Conservation (phyloP, 2,329 filamentous ascomycete genomes). For the Teratosphaeria destructans region DNA sequence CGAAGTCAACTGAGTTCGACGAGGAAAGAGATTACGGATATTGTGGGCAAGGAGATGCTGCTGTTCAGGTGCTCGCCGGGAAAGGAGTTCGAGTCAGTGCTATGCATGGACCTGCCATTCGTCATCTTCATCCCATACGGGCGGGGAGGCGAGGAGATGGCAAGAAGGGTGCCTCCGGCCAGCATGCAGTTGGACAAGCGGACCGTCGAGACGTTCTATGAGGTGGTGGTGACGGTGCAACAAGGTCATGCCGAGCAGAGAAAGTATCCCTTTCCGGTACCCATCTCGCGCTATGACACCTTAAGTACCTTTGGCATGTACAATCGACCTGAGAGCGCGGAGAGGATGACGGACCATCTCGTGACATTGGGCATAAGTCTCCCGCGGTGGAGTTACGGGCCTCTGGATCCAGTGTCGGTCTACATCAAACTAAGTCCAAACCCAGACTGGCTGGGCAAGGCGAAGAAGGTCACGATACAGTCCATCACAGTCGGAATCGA, state of each 20-base stretch:
- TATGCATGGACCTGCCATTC: slow-evolving; percentile 95
- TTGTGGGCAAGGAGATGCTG: slow-evolving; percentile 91
- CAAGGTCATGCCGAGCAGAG: slow-evolving; percentile 79
- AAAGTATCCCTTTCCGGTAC: slow-evolving; percentile 84
- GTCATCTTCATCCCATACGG: slow-evolving; percentile 96
- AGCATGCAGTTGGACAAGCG: slow-evolving; percentile 82
- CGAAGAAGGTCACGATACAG: slow-evolving; percentile 82
- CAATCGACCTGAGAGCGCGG: slow-evolving; percentile 83
- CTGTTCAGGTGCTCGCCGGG: slow-evolving; percentile 78
- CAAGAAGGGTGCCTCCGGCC: slow-evolving; percentile 80
- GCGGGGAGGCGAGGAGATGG: slow-evolving; percentile 79
- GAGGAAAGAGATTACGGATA: slow-evolving; percentile 78
- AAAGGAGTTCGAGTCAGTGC: slow-evolving; percentile 75
- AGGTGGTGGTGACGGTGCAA: slow-evolving; percentile 90
- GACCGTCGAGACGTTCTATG: slow-evolving; percentile 95
- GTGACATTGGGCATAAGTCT: slow-evolving; percentile 86
- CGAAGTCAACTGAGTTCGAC: slow-evolving; percentile 79
- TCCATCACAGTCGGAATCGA: slow-evolving; percentile 91
- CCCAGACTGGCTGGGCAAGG: slow-evolving; percentile 80
- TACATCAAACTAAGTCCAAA: slow-evolving; percentile 93
- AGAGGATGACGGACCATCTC: slow-evolving; percentile 77
- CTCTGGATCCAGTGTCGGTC: slow-evolving; percentile 86
- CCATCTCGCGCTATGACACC: slow-evolving; percentile 87
- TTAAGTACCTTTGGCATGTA: slow-evolving; percentile 99
- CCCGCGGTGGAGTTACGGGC: slow-evolving; percentile 92